A percentile compares a stretch with the other conserved stretches of the same genome.
Conservation (phyloP, 306 rosid species). For the Begonia peltatifolia region DNA sequence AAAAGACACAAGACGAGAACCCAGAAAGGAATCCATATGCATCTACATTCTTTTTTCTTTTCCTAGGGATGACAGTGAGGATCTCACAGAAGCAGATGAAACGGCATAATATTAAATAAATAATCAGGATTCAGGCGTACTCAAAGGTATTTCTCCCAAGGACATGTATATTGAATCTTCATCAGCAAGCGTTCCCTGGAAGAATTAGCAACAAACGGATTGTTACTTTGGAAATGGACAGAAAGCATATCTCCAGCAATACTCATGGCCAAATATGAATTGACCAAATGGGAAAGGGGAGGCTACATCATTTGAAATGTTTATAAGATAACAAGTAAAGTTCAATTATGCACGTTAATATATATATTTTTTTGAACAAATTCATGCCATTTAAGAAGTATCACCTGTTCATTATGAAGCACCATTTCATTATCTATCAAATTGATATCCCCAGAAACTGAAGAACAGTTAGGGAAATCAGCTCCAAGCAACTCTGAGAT, state of each 20-base stretch:
- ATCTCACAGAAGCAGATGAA: too few relatives aligned
- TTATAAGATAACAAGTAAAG: too few relatives aligned
- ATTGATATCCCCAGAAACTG: constrained; percentile 55
- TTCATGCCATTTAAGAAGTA: constrained; percentile 14
- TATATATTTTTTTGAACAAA: not conserved
- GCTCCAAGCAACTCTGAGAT: constrained; percentile 72
- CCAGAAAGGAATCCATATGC: too few relatives aligned
- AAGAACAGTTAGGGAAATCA: constrained; percentile 69
- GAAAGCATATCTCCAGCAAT: too few relatives aligned
- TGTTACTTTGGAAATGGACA: constrained; percentile 3
- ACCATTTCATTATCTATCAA: constrained; percentile 59
- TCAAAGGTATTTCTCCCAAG: constrained; percentile 86
- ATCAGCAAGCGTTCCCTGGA: constrained; percentile 75
- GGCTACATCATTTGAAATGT: too few relatives aligned
- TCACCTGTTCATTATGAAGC: constrained; percentile 68
- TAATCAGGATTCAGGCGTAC: constrained; percentile 55
- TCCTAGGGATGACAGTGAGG: too few relatives aligned
- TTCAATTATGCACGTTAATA: too few relatives aligned
- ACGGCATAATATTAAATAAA: constrained; percentile 28
- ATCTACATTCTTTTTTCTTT: too few relatives aligned
- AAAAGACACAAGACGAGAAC: too few relatives aligned
- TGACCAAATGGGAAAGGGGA: too few relatives aligned
- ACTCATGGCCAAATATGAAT: too few relatives aligned
- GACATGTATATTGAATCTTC: constrained; percentile 97
- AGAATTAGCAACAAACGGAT: constrained; percentile 18